These are phyloP conservation scores for Chionographis japonica DNA, from an alignment of 106 monocot genomes.

Conservation along the genomic window DNA sequence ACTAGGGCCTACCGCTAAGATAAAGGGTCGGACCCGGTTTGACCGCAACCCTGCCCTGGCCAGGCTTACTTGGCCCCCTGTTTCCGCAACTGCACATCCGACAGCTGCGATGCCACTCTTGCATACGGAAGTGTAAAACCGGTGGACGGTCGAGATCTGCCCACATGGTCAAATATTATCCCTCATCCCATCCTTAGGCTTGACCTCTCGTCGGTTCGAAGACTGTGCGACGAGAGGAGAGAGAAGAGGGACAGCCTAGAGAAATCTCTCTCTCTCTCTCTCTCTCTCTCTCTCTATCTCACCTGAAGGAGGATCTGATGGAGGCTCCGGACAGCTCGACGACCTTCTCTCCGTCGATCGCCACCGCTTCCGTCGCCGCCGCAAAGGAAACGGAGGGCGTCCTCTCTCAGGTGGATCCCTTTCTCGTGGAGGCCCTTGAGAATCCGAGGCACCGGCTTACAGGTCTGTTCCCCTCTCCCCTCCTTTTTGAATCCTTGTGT, in stretches of 20 bases:
- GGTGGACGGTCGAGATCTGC: constrained; percentile 1
- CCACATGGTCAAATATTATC: neutral
- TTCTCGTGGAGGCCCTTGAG: constrained; percentile 38
- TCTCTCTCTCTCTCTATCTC: constrained; percentile 2
- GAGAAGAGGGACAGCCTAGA: neutral
- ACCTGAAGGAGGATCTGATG: constrained; percentile 3
- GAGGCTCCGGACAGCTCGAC: constrained; percentile 17
- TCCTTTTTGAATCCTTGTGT: no score
- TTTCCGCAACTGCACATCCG: no score
- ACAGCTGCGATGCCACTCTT: no score
- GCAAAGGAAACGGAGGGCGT: constrained; percentile 8
- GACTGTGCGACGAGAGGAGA: neutral
- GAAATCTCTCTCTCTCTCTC: constrained; percentile 11
- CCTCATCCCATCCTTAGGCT: neutral
- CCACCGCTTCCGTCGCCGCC: neutral
- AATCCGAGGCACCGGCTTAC: constrained; percentile 46
- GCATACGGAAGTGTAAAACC: no score
- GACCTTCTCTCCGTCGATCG: neutral
- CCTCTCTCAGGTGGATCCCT: constrained; percentile 21
- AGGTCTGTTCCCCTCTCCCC: constrained; percentile 9
- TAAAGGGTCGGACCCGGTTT: no score
- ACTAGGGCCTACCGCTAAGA: no score
- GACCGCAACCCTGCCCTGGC: no score
- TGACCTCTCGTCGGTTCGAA: neutral
- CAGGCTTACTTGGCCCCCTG: no score